Evolutionary conservation across 176 grass and related monocot species (phyloP), one percentile per base, ranked within the genome.

Genomic region (Oryza longistaminata): DNA sequence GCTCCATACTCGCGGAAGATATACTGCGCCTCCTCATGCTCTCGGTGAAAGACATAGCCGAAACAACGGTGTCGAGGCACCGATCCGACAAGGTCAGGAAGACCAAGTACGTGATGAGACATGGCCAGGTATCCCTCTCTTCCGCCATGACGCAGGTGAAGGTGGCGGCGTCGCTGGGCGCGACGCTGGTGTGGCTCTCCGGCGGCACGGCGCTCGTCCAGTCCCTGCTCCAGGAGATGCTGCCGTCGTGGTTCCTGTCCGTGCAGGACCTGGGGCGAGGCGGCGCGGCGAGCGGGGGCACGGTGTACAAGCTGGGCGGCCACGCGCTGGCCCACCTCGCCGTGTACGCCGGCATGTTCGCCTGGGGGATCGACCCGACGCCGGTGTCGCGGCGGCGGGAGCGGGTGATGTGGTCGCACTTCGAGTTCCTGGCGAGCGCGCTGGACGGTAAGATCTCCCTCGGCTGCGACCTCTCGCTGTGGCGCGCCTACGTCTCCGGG

Each of bases 191-290:
- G 26, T 98, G 96, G 96, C 71, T 98, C 71, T 92, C 96, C 1
- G 93, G 96, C 1, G 96, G 96, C 26, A 93, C 91, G 24, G 84
- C 93, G 3, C 85, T 98, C 2, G 89, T 93, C 37, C 96, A 98
- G 80, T 91, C 87, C 45, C 83, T 98, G 42, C 78, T 98, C 65
- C 96, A 98, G 81, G 96, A 98, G 87, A 95, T 95, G 77, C 83
- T 98, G 31, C 96, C 96, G 45, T 98, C 96, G 10, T 98, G 93
- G 96, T 95, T 98, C 81, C 73, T 98, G 14, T 83, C 87, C 0
- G 91, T 86, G 68, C 89, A 88, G 68, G 50, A 95, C 52, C 83
- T 98, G 65, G 83, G 90, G 16, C 89, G 87, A 31, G 95, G 89
- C 22, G 91, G 85, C 42, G 68, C 66, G 13, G 73, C 75, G 17